Percentiles rank a stretch among this genome's conserved stretches.
Evolutionary conservation across 257 asterid genomes (phyloP).

Genomic region (Handroanthus guayacan): DNA sequence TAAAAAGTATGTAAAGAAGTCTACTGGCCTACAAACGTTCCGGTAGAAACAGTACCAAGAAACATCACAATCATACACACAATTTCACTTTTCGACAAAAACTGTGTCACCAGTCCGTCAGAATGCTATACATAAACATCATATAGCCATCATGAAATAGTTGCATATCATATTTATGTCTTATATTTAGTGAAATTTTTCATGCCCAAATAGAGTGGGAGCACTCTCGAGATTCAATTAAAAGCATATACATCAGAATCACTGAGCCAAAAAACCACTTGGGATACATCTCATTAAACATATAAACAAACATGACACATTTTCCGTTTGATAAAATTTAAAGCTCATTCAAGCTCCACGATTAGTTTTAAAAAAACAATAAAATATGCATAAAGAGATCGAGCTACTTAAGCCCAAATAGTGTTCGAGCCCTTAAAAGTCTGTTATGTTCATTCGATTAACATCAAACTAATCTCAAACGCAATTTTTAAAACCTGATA

Average conservation of each 20-base stretch:
- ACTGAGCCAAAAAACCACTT: background rate
- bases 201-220: background rate
- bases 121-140: conserved; percentile 1
- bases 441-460: no score
- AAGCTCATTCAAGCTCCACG: no score
- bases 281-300: background rate
- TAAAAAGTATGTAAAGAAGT: background rate
- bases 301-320: no score
- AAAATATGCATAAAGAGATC: no score
- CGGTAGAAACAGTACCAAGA: background rate
- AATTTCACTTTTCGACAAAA: background rate
- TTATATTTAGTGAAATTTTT: background rate
- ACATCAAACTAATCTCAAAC: no score
- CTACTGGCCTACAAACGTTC: background rate
- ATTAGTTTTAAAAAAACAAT: no score
- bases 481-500: no score
- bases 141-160: background rate
- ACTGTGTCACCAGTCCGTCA: background rate
- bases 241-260: background rate
- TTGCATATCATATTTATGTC: background rate
- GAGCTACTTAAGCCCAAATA: no score
- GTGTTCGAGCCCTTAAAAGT: no score
- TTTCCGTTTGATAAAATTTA: no score
- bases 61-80: background rate
- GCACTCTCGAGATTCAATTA: background rate